phyloP scores from a whole-genome alignment of 108 stramenopile genomes.

The Nitzschia palea region DNA sequence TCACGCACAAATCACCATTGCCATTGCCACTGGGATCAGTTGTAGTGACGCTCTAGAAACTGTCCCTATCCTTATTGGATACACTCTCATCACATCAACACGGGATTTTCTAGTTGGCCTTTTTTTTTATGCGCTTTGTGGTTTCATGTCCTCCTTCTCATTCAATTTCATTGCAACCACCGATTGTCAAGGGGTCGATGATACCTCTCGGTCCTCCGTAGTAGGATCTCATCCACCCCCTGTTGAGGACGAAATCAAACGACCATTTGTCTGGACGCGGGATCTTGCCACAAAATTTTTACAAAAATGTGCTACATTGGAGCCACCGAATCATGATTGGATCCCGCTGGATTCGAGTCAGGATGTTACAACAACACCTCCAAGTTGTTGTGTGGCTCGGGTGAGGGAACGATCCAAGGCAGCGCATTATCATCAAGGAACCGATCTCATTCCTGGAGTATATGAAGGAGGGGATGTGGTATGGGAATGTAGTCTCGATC shows the following conservation, averaged over 20 bases:
- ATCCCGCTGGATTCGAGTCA: background rate
- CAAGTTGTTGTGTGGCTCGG: background rate
- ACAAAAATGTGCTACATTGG: background rate
- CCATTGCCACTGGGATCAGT: no score
- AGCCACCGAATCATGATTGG: constrained; percentile 10
- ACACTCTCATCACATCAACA: no score
- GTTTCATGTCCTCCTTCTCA: no score
- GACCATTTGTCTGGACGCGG: background rate
- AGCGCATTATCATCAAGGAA: background rate
- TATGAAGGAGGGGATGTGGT: constrained; percentile 86
- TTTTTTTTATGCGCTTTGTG: no score
- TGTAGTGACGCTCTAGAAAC: no score
- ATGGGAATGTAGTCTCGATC: constrained; percentile 85
- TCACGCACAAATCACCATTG: no score
- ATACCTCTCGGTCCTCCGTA: no score
- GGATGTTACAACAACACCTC: background rate
- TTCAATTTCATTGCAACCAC: no score
- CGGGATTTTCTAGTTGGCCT: no score
- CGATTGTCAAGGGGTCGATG: no score
- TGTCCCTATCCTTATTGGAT: no score
- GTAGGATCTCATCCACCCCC: background rate
- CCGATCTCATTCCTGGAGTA: constrained; percentile 58
- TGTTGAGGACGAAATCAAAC: background rate
- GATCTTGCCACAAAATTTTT: background rate
- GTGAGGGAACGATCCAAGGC: background rate